Evolutionary conservation across 2,329 filamentous ascomycete genomes (phyloP), one percentile per base, ranked within the genome.

Genomic region (Phialemoniopsis sp.): DNA sequence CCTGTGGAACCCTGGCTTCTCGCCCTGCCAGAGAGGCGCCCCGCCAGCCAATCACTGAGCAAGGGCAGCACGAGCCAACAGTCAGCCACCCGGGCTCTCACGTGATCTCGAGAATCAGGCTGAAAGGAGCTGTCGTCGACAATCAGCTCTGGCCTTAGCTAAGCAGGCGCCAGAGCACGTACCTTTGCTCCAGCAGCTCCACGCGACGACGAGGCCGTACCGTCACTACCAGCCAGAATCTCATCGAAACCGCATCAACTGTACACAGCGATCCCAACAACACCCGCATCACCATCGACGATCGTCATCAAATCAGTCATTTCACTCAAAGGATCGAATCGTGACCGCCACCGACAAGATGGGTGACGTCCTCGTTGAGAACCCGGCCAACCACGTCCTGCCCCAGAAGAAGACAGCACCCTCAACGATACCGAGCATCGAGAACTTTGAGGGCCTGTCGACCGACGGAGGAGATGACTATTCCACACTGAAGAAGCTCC

Each of bases 401-500:
- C 83, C 85, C 63, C 85, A 89, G 68, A 90, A 86, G 73, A 94
- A 89, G 73, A 73, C 82, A 58, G 76, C 82, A 55, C 80, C 84
- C 37, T 86, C 84, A 46, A 82, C 85, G 56, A 93, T 95, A 67
- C 87, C 89, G 31, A 91, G 87, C 64, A 85, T 95, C 65, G 89
- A 95, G 62, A 84, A 85, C 52, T 82, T 96, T 48, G 91, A 96
- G 65, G 89, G 89, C 44, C 73, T 89, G 46, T 78, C 82, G 13
- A 80, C 80, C 40, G 89, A 95, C 56, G 84, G 82, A 36, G 87
- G 82, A 49, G 91, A 97, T 63, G 91, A 97, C 62, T 98, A 98
- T 65, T 89, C 87, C 38, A 89, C 85, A 31, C 77, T 97, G 65
- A 98, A 98, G 76, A 93, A 94, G 73, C 80, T 97, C 48, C 91